A percentile compares a stretch with the other conserved stretches of the same genome.
Evolutionary conservation across 2,329 filamentous ascomycete species (phyloP).

Genomic region (Teratosphaeriaceae sp.): DNA sequence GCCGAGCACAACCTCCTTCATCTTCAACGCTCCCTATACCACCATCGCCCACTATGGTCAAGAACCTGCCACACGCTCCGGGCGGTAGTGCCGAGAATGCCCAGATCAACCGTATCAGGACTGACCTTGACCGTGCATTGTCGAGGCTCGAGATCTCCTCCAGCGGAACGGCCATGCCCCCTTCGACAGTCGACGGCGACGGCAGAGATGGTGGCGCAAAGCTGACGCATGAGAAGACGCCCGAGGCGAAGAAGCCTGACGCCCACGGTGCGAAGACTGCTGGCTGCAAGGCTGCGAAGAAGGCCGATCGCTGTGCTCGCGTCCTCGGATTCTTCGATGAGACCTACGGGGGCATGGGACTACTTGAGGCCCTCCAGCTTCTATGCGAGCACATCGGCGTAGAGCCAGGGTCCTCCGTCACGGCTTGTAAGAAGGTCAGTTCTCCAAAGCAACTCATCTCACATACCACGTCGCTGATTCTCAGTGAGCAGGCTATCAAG

Average conservation of each 20-base stretch:
- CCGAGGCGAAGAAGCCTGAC: too few species aligned
- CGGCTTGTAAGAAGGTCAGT: constrained; percentile 2
- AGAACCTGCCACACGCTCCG: background rate
- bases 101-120: background rate
- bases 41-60: background rate
- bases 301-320: background rate
- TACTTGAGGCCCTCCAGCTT: background rate
- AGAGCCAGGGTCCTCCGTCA: background rate
- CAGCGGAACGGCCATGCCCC: background rate
- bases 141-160: background rate
- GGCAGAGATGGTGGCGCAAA: too few species aligned
- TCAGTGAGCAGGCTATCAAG: background rate
- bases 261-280: too few species aligned
- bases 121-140: background rate
- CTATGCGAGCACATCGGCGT: constrained; percentile 4
- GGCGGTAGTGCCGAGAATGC: background rate
- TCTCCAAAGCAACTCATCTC: too few species aligned
- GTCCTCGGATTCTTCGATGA: constrained; percentile 2
- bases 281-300: too few species aligned
- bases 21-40: background rate
- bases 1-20: background rate
- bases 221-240: too few species aligned
- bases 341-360: background rate
- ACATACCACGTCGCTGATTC: background rate
- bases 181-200: too few species aligned